A percentile compares a stretch with the other conserved stretches of the same genome.
Evolutionary conservation across 2,329 filamentous ascomycete genomes (phyloP).

Genomic region (Penicillium sp.): DNA sequence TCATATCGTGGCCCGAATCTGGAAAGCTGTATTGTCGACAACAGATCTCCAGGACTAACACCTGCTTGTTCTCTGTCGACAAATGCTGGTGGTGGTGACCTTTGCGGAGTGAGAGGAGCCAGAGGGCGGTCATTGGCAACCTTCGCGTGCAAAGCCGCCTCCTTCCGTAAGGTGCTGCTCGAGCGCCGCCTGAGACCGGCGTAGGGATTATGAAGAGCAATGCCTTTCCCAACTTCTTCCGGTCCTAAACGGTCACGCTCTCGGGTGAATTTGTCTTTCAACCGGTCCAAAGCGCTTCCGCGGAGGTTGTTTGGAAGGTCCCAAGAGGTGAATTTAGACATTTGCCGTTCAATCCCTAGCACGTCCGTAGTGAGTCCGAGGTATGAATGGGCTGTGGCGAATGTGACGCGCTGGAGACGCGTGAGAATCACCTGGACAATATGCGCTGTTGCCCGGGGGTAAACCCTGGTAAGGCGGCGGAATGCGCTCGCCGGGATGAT

Average conservation of each 20-base stretch:
- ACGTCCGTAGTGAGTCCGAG: constrained; percentile 90
- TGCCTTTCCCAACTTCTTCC: constrained; percentile 86
- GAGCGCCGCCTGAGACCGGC: constrained; percentile 68
- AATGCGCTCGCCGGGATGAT: constrained; percentile 98
- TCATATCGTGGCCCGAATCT: constrained; percentile 58
- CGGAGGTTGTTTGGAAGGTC: constrained; percentile 89
- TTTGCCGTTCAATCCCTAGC: constrained; percentile 85
- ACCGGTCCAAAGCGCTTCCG: constrained; percentile 74
- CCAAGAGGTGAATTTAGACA: constrained; percentile 89
- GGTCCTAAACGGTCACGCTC: constrained; percentile 80
- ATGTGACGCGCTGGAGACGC: constrained; percentile 87
- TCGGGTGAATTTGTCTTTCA: constrained; percentile 89
- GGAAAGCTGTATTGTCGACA: constrained; percentile 74
- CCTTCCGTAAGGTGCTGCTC: constrained; percentile 74
- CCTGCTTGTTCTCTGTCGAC: constrained; percentile 43
- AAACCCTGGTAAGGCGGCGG: constrained; percentile 84
- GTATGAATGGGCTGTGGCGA: constrained; percentile 93
- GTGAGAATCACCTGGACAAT: constrained; percentile 98
- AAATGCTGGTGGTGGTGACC: constrained; percentile 18
- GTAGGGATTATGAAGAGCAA: constrained; percentile 84
- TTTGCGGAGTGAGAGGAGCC: constrained; percentile 16
- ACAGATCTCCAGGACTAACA: constrained; percentile 73
- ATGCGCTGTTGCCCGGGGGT: constrained; percentile 93
- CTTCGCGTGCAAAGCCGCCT: constrained; percentile 71
- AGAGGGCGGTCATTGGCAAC: constrained; percentile 47